These are phyloP conservation scores for Priceomyces castillae DNA, from an alignment of 805 yeast genomes.

Conservation along the genomic window DNA sequence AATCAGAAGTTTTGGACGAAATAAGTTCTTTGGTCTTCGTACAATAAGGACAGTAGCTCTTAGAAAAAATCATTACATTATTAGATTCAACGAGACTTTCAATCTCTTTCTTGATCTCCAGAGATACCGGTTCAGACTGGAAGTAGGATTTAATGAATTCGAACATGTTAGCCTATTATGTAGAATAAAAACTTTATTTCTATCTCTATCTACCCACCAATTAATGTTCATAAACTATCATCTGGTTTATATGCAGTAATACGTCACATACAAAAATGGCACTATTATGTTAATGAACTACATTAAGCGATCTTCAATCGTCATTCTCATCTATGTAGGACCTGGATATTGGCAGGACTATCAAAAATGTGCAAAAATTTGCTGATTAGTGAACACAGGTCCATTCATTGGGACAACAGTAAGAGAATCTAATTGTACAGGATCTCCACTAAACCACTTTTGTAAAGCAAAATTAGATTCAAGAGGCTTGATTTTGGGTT, in stretches of 20 bases:
- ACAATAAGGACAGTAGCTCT: conserved; percentile 32
- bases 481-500: conserved; percentile 44
- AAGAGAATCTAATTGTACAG: background rate
- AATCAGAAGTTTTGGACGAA: conserved; percentile 15
- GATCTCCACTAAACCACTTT: background rate
- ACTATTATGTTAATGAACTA: too few relatives aligned
- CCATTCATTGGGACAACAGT: background rate
- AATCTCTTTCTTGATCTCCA: conserved; percentile 11
- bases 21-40: conserved; percentile 20
- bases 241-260: too few relatives aligned
- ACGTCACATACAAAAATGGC: too few relatives aligned
- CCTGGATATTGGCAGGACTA: too few relatives aligned
- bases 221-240: too few relatives aligned
- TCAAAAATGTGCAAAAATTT: conserved; percentile 13
- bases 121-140: conserved; percentile 12
- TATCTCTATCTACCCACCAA: too few relatives aligned
- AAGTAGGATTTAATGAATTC: conserved; percentile 17
- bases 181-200: background rate
- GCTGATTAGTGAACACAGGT: conserved; percentile 7
- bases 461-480: conserved; percentile 43
- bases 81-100: conserved; percentile 9
- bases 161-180: conserved; percentile 11
- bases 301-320: too few relatives aligned
- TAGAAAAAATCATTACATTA: conserved; percentile 26
- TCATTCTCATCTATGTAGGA: too few relatives aligned